Evolutionary conservation across 495 filamentous ascomycete species (phyloP).

Genomic region (Trichoderma erinaceum): DNA sequence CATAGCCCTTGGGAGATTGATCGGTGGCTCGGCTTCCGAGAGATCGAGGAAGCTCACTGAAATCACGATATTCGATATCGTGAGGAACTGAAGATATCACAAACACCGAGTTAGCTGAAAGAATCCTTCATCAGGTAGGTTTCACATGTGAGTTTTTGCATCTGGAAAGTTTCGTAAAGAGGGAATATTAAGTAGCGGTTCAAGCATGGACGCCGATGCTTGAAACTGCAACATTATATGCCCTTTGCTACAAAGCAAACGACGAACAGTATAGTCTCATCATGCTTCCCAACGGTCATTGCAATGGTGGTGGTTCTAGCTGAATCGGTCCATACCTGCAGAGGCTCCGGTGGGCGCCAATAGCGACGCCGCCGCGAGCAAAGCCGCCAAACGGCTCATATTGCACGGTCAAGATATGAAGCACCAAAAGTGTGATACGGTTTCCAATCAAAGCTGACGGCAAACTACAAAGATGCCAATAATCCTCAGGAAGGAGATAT

Average conservation of each 20-base stretch:
- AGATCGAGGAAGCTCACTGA: conserved; percentile 19
- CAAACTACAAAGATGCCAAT: background rate
- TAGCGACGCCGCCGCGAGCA: background rate
- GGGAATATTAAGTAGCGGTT: background rate
- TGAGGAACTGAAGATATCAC: background rate
- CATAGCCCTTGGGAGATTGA: conserved; percentile 53
- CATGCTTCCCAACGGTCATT: background rate
- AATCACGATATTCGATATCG: conserved; percentile 11
- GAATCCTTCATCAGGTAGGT: no score
- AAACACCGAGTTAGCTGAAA: background rate
- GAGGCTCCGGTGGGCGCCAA: background rate
- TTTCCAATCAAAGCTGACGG: background rate
- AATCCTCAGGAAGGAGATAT: no score
- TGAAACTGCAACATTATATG: background rate
- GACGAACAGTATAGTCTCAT: background rate
- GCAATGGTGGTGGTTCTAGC: background rate
- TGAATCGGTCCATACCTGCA: conserved; percentile 4
- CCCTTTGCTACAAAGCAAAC: background rate
- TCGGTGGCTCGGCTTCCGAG: conserved; percentile 37
- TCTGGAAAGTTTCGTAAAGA: background rate
- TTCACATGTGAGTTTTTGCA: background rate
- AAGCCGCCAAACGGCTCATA: background rate
- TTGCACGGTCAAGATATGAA: no score
- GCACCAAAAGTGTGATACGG: background rate
- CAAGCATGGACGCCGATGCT: no score